Percentiles rank a stretch among this genome's conserved stretches.
phyloP scores from a whole-genome alignment of 139 green algal species.

The Mesostigma viride region DNA sequence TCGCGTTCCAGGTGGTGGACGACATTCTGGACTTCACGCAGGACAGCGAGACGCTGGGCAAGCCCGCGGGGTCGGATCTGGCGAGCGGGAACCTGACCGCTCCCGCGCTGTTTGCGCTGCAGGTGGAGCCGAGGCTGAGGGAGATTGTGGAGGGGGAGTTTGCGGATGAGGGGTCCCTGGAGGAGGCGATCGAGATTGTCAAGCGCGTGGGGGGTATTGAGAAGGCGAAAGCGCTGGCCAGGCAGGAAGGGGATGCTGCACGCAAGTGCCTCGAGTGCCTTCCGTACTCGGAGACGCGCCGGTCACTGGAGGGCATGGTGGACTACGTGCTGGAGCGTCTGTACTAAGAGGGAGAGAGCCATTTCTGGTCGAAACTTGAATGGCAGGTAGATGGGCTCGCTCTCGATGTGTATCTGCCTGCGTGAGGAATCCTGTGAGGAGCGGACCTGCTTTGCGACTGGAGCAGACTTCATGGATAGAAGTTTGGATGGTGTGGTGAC shows the following conservation, averaged over 20 bases:
- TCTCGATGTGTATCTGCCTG: too few relatives aligned
- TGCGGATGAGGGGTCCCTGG: slow-evolving; percentile 46
- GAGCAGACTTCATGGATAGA: too few relatives aligned
- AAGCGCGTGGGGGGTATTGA: slow-evolving; percentile 30
- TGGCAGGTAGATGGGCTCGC: too few relatives aligned
- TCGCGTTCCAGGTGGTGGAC: slow-evolving; percentile 92
- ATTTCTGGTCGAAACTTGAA: too few relatives aligned
- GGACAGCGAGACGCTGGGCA: slow-evolving; percentile 80
- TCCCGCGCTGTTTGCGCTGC: slow-evolving; percentile 80
- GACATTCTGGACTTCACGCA: slow-evolving; percentile 99
- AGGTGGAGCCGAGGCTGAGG: slow-evolving; percentile 43
- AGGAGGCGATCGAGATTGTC: slow-evolving; percentile 58
- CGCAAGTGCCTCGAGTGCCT: slow-evolving; percentile 54
- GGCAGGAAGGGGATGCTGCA: slow-evolving; percentile 55
- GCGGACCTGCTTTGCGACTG: too few relatives aligned
- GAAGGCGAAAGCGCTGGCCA: slow-evolving; percentile 51
- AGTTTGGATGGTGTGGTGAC: too few relatives aligned
- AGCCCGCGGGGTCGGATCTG: slow-evolving; percentile 91
- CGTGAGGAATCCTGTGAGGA: too few relatives aligned
- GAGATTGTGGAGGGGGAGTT: slow-evolving; percentile 65
- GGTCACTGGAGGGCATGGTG: slow-evolving; percentile 79
- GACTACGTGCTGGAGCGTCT: slow-evolving; percentile 89
- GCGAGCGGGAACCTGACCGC: slow-evolving; percentile 92
- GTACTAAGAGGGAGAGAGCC: too few relatives aligned
- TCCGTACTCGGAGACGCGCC: slow-evolving; percentile 54